Percentiles rank a stretch among this genome's conserved stretches.
These are phyloP conservation scores for Candida koratica DNA, from an alignment of 805 yeast species.

Conservation along the genomic window DNA sequence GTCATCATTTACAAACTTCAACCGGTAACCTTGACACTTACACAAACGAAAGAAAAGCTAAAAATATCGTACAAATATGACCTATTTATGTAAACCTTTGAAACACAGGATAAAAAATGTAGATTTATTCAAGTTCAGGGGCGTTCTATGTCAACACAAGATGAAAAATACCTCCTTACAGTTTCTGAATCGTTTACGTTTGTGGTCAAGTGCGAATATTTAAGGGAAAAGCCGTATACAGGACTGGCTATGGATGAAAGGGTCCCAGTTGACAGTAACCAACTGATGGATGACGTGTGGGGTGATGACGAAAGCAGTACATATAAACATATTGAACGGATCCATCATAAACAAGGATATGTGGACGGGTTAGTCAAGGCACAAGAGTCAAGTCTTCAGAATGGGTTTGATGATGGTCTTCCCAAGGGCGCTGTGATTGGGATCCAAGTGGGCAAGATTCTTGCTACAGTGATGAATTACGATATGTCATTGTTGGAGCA, in stretches of 20 bases:
- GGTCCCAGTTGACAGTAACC: background rate
- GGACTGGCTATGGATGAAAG: background rate
- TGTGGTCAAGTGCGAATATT: slow-evolving; percentile 4
- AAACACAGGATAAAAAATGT: background rate
- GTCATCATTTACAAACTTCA: slow-evolving; percentile 24
- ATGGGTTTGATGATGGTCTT: slow-evolving; percentile 79
- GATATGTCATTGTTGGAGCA: slow-evolving; percentile 21
- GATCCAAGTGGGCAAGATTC: slow-evolving; percentile 54
- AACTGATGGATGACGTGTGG: slow-evolving; percentile 27
- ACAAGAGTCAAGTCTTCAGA: slow-evolving; percentile 66
- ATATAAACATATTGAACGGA: slow-evolving; percentile 38
- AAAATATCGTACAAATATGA: no score
- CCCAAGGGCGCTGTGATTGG: slow-evolving; percentile 75
- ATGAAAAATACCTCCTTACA: slow-evolving; percentile 1
- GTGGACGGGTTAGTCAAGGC: slow-evolving; percentile 71
- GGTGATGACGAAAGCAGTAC: slow-evolving; percentile 22
- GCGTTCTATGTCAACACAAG: slow-evolving; percentile 7
- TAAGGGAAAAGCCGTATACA: slow-evolving; percentile 4
- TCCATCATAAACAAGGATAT: slow-evolving; percentile 77
- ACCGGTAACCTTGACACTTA: background rate
- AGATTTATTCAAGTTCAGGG: no score
- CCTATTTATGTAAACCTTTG: no score
- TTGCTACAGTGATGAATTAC: slow-evolving; percentile 40
- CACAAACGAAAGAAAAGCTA: no score
- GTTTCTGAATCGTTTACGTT: slow-evolving; percentile 5